Evolutionary conservation across 2,329 filamentous ascomycete genomes (phyloP).

Genomic region (Escovopsis weberi): DNA sequence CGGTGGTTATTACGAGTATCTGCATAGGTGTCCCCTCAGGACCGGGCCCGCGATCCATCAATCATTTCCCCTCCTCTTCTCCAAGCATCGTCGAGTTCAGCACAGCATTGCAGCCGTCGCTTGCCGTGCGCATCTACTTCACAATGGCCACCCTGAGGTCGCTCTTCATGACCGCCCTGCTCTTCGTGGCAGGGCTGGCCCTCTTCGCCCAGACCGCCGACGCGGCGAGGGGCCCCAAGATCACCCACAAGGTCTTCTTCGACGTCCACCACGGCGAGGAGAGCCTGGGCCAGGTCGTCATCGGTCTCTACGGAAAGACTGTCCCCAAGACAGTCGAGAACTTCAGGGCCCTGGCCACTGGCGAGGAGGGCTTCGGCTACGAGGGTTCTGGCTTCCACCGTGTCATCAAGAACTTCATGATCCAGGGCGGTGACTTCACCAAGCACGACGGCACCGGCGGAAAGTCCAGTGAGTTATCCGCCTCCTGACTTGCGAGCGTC

Average conservation of each 20-base stretch:
- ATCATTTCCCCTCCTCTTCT: neutral
- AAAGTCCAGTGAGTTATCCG: constrained; percentile 54
- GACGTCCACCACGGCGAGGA: constrained; percentile 68
- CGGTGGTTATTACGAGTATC: too few species aligned
- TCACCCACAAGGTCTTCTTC: constrained; percentile 91
- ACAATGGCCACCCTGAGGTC: constrained; percentile 65
- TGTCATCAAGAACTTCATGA: constrained; percentile 85
- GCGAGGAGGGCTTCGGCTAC: constrained; percentile 77
- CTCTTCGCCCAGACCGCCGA: constrained; percentile 62
- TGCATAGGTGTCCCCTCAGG: constrained; percentile 9
- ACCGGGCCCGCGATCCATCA: too few species aligned
- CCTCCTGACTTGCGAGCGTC: neutral
- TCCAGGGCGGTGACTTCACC: constrained; percentile 83
- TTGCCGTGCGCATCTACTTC: constrained; percentile 10
- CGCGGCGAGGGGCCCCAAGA: constrained; percentile 77
- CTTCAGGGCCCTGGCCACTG: constrained; percentile 68
- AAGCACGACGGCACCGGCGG: constrained; percentile 69
- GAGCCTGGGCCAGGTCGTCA: constrained; percentile 57
- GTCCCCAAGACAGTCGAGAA: constrained; percentile 63
- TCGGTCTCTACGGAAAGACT: constrained; percentile 79
- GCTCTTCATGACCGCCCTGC: constrained; percentile 56
- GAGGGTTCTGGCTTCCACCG: constrained; percentile 75
- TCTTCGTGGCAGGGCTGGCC: constrained; percentile 60
- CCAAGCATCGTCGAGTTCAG: constrained; percentile 1
- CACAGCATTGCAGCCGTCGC: constrained; percentile 2